Percentiles rank a stretch among this genome's conserved stretches.
These are phyloP conservation scores for Coemansia sp. DNA, from an alignment of 371 early-diverging fungal genomes.

Conservation along the genomic window DNA sequence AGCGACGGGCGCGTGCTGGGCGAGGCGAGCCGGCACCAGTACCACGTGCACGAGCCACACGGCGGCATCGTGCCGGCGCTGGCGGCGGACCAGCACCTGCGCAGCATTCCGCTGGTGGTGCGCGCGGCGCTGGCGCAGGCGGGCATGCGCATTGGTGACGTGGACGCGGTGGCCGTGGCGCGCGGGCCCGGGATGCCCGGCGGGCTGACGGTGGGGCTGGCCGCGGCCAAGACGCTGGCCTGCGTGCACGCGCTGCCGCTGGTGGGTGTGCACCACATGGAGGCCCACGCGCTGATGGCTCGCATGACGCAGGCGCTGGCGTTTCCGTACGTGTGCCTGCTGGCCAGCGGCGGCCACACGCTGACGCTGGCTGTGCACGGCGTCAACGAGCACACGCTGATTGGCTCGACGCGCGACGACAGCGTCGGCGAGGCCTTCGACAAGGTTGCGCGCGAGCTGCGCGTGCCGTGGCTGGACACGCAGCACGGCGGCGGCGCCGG, in stretches of 20 bases:
- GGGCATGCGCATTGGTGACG: constrained; percentile 54
- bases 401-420: constrained; percentile 77
- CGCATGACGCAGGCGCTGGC: constrained; percentile 50
- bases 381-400: constrained; percentile 62
- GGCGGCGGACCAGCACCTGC: constrained; percentile 71
- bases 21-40: constrained; percentile 68
- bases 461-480: constrained; percentile 64
- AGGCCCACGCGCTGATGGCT: constrained; percentile 74
- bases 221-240: constrained; percentile 78
- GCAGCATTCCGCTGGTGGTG: constrained; percentile 66
- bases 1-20: constrained; percentile 66
- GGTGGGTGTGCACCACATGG: constrained; percentile 87
- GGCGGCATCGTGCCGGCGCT: constrained; percentile 82
- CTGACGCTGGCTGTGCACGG: constrained; percentile 63
- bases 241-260: constrained; percentile 68
- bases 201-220: constrained; percentile 72
- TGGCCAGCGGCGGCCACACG: constrained; percentile 85
- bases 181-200: constrained; percentile 81
- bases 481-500: constrained; percentile 73
- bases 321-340: constrained; percentile 76
- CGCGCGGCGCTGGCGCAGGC: constrained; percentile 63
- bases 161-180: constrained; percentile 83
- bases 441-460: constrained; percentile 69
- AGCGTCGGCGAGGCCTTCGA: constrained; percentile 84
- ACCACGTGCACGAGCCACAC: constrained; percentile 70